A percentile compares a stretch with the other conserved stretches of the same genome.
Conservation (phyloP, 257 asterid genomes). For the Hygrophila difformis region DNA sequence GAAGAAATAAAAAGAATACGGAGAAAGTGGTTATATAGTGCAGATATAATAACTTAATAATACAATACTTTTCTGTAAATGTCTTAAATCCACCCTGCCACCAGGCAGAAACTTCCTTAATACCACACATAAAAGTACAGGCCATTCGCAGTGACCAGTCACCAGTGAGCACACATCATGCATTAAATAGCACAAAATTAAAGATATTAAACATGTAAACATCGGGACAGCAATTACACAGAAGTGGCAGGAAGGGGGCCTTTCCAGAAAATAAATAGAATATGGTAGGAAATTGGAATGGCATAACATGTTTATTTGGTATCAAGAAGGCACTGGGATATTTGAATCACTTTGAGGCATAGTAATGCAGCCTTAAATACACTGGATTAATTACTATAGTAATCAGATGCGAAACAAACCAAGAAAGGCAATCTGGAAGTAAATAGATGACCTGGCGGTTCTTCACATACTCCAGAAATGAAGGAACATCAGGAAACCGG, state of each 20-base stretch:
- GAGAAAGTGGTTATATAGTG: not conserved
- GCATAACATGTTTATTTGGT: not conserved
- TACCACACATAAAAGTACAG: too few relatives aligned
- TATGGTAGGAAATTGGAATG: constrained; percentile 2
- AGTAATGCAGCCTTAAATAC: constrained; percentile 6
- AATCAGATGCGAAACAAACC: constrained; percentile 1
- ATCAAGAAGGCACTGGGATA: constrained; percentile 1
- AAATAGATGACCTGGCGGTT: constrained; percentile 75
- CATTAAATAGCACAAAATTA: too few relatives aligned
- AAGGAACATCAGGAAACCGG: constrained; percentile 55
- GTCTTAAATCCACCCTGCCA: too few relatives aligned
- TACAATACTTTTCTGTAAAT: not conserved
- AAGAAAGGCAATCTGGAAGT: constrained; percentile 6
- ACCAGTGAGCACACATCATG: too few relatives aligned
- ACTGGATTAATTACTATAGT: not conserved
- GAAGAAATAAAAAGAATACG: constrained; percentile 4
- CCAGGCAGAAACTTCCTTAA: too few relatives aligned
- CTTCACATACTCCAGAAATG: constrained; percentile 77
- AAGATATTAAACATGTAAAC: too few relatives aligned
- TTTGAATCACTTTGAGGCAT: not conserved
- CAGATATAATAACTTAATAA: not conserved
- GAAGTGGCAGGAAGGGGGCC: not conserved
- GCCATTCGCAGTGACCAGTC: too few relatives aligned
- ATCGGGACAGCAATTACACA: too few relatives aligned
- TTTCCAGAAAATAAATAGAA: not conserved